Conservation (phyloP, 345 rosid species). For the Camelina sativa region DNA sequence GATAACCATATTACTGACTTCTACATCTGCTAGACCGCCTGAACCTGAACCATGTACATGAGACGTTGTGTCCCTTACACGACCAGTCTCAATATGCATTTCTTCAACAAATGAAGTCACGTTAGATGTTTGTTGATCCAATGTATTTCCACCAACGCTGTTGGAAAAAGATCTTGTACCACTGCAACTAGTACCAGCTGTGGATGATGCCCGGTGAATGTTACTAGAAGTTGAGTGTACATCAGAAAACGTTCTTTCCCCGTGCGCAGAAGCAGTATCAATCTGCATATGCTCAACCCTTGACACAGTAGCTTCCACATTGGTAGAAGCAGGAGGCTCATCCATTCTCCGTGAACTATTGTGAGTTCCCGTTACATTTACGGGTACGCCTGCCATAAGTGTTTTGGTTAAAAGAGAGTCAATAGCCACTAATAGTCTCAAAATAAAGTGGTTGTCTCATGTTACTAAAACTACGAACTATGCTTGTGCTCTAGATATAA, state of each 20-base stretch:
- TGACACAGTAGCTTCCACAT: conserved; percentile 43
- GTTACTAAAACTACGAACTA: not conserved
- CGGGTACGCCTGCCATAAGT: conserved; percentile 48
- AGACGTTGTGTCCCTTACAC: conserved; percentile 40
- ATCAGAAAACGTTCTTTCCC: conserved; percentile 41
- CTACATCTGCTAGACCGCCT: conserved; percentile 35
- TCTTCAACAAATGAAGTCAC: conserved; percentile 55
- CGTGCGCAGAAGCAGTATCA: conserved; percentile 44
- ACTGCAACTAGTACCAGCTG: conserved; percentile 42
- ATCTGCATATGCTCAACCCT: conserved; percentile 56
- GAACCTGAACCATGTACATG: conserved; percentile 39
- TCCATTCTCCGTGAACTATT: conserved; percentile 41
- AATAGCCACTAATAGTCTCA: conserved; percentile 21
- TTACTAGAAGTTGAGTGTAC: conserved; percentile 42
- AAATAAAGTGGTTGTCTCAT: conserved; percentile 19
- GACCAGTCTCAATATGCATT: conserved; percentile 47
- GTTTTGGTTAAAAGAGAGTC: conserved; percentile 28
- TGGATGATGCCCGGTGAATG: conserved; percentile 43
- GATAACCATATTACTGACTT: conserved; percentile 50
- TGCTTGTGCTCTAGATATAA: not conserved
- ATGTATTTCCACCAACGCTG: conserved; percentile 34
- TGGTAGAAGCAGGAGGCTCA: conserved; percentile 43
- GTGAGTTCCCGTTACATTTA: conserved; percentile 43
- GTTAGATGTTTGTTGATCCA: conserved; percentile 49
- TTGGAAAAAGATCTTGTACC: conserved; percentile 44